phyloP scores from a whole-genome alignment of 2,329 filamentous ascomycete genomes.

The Chaetomiaceae sp. region DNA sequence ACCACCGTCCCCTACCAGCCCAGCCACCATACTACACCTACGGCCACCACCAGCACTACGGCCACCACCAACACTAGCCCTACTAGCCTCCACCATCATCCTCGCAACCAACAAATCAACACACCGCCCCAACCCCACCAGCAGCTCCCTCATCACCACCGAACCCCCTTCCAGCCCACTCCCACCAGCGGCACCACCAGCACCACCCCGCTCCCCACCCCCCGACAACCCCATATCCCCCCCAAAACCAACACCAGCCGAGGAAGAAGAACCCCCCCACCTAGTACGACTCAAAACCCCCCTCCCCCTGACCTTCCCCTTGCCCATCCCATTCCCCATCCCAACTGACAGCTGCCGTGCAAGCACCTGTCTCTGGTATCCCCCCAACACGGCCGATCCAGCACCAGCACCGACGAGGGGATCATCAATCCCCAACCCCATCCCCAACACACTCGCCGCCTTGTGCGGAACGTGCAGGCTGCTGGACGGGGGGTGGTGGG shows the following conservation, averaged over 20 bases:
- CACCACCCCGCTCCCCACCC: background rate
- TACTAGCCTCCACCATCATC: slow-evolving; percentile 30
- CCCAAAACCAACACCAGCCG: no score
- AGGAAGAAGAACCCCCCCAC: background rate
- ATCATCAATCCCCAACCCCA: slow-evolving; percentile 40
- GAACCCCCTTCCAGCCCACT: no score
- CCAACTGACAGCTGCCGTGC: no score
- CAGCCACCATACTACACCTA: no score
- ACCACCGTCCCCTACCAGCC: background rate
- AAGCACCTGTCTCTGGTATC: no score
- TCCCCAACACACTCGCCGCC: slow-evolving; percentile 47
- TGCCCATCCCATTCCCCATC: no score
- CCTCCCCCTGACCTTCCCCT: slow-evolving; percentile 1
- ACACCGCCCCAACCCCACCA: slow-evolving; percentile 46
- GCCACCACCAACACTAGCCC: no score
- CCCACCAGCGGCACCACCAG: background rate
- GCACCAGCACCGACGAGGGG: slow-evolving; percentile 16
- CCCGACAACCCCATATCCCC: no score
- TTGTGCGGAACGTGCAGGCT: slow-evolving; percentile 43
- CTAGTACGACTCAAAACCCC: background rate
- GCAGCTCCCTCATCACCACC: slow-evolving; percentile 40
- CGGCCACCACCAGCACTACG: no score
- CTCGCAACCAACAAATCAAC: slow-evolving; percentile 48
- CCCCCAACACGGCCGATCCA: background rate
- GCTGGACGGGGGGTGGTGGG: no score